A percentile compares a stretch with the other conserved stretches of the same genome.
Evolutionary conservation across 2,329 filamentous ascomycete species (phyloP).

Genomic region (Aspergillus aculeatinus): DNA sequence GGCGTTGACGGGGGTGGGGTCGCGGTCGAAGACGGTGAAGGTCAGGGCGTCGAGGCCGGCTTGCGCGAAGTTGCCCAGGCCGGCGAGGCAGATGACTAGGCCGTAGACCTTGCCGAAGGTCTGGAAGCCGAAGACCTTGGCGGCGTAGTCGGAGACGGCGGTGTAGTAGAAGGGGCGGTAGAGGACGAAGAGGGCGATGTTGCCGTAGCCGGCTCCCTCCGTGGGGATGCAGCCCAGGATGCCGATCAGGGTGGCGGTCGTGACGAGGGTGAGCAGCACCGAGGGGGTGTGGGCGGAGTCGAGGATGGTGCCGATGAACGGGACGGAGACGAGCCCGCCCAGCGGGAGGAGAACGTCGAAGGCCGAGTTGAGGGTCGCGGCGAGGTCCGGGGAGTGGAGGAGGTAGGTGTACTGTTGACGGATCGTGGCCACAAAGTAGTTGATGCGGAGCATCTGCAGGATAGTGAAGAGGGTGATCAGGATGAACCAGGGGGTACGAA

Average conservation of each 20-base stretch:
- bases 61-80: conserved; percentile 80
- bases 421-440: conserved; percentile 89
- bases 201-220: conserved; percentile 70
- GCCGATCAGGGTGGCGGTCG: conserved; percentile 71
- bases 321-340: conserved; percentile 79
- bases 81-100: conserved; percentile 80
- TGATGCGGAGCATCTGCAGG: conserved; percentile 77
- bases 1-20: conserved; percentile 76
- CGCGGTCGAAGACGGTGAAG: conserved; percentile 66
- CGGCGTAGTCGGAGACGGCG: conserved; percentile 80
- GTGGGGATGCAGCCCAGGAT: conserved; percentile 71
- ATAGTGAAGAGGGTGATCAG: conserved; percentile 80
- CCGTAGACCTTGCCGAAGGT: conserved; percentile 96
- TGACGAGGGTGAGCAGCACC: conserved; percentile 69
- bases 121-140: conserved; percentile 88
- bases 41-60: conserved; percentile 76
- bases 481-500: conserved; percentile 66
- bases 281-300: conserved; percentile 72
- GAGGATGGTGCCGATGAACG: conserved; percentile 78
- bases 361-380: conserved; percentile 72
- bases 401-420: conserved; percentile 77
- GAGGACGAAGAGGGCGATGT: conserved; percentile 75
- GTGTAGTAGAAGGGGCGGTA: conserved; percentile 90
- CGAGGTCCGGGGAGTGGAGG: conserved; percentile 60
- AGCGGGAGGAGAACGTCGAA: conserved; percentile 84